phyloP scores from a whole-genome alignment of 2,329 filamentous ascomycete genomes.

The Cyclaneusma minus region DNA sequence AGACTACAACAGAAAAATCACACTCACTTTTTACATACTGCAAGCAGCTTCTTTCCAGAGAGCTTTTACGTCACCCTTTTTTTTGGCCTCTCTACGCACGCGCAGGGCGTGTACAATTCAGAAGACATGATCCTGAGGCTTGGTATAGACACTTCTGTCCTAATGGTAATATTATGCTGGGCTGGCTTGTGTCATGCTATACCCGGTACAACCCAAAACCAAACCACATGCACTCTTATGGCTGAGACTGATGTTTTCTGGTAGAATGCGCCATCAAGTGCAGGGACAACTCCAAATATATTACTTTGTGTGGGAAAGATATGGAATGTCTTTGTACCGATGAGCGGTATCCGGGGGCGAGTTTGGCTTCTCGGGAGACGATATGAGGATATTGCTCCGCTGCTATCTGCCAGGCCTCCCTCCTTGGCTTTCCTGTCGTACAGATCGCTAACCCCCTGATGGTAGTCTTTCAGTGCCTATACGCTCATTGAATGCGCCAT shows the following conservation, averaged over 20 bases:
- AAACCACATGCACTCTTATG: neutral
- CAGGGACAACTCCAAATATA: constrained; percentile 21
- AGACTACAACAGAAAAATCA: no score
- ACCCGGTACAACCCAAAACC: neutral
- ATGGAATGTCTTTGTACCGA: constrained; percentile 18
- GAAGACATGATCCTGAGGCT: neutral
- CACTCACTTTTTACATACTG: no score
- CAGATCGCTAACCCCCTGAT: constrained; percentile 4
- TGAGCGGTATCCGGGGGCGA: constrained; percentile 17
- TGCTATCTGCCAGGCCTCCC: no score
- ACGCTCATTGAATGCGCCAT: constrained; percentile 22
- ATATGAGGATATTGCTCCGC: no score
- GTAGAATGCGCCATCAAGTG: constrained; percentile 17
- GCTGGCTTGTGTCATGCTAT: no score
- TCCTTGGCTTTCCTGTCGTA: no score
- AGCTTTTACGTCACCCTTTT: no score
- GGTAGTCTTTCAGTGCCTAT: constrained; percentile 20
- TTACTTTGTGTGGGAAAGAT: constrained; percentile 17
- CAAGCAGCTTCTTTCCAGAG: no score
- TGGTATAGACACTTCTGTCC: no score
- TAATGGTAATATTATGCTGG: no score
- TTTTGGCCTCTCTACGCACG: no score
- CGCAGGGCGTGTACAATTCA: neutral
- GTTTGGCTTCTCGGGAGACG: no score
- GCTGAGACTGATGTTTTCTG: constrained; percentile 1